Base-by-base conservation (phyloP, 1,139 yeast genomes). In the Kodamaea ohmeri region DNA sequence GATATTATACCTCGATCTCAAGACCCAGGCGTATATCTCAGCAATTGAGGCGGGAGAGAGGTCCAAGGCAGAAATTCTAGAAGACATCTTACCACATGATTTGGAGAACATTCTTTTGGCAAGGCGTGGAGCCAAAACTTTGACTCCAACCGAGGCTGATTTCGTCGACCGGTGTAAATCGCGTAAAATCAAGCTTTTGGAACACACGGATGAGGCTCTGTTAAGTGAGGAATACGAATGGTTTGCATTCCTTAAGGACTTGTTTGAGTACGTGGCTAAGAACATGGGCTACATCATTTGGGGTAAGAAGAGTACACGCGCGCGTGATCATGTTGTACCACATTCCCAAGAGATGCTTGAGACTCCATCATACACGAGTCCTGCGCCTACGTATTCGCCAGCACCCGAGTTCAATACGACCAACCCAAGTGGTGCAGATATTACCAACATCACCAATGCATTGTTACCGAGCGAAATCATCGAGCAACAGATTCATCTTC, bases 1-100 rank as follows among this genome's bases (percentile, higher is more conserved):
- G 0, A 80, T 78, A 2, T 62, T 92, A 39, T 88, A 74, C 51
- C 68, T 92, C 37, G 97, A 92, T 51, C 70, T 92, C 54, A 92
- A 92, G 56, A 92, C 98, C 0, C 98, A 92, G 60, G 96, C 96
- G 0, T 92, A 81, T 53, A 89, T 92, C 18, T 83, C 96, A 0
- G 96, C 95, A 0, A 63, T 90, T 46, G 87, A 83, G 50, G 81
- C 86, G 4, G 81, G 80, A 7, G 89, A 82, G 42, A 62, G 82
- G 45, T 71, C 87, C 2, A 73, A 80, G 49, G 73, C 73, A 43
- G 92, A 84, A 38, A 76, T 88, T 7, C 63, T 90, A 45, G 82
- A 86, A 44, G 88, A 82, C 51, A 73, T 90, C 35, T 83, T 92
- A 48, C 94, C 95, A 0, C 68, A 68, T 5, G 73, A 82, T 49